Percentiles rank a stretch among this genome's conserved stretches.
phyloP scores from a whole-genome alignment of 2,329 filamentous ascomycete species.

The Pseudofabraea citricarpa region DNA sequence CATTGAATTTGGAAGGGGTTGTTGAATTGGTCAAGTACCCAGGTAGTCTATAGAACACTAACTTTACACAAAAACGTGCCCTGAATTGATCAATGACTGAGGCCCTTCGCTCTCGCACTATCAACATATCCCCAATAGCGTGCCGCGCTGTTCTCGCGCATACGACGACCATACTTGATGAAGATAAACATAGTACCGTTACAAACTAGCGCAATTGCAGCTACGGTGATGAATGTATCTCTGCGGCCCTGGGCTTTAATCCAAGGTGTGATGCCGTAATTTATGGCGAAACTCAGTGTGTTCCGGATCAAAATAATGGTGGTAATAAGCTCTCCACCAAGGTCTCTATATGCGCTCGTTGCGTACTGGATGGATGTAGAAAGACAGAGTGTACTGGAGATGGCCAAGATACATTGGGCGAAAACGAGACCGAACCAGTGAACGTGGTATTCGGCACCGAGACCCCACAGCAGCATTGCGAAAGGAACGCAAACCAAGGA shows the following conservation, averaged over 20 bases:
- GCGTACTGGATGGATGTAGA: constrained; percentile 40
- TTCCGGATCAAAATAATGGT: constrained; percentile 42
- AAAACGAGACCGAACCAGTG: constrained; percentile 41
- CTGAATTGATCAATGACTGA: constrained; percentile 13
- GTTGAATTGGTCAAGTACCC: too few species aligned
- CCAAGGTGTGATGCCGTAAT: constrained; percentile 45
- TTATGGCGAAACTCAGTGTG: constrained; percentile 42
- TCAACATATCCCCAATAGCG: constrained; percentile 16
- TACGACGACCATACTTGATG: constrained; percentile 14
- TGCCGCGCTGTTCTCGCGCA: constrained; percentile 14
- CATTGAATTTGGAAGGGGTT: too few species aligned
- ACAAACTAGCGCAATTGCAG: constrained; percentile 21
- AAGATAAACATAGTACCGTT: constrained; percentile 17
- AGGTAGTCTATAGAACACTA: too few species aligned
- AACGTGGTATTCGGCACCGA: constrained; percentile 39
- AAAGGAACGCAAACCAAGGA: constrained; percentile 36
- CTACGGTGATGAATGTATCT: constrained; percentile 37
- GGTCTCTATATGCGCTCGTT: constrained; percentile 40
- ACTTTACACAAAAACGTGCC: too few species aligned
- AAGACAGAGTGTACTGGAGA: constrained; percentile 30
- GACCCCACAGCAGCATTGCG: constrained; percentile 42
- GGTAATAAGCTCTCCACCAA: constrained; percentile 41
- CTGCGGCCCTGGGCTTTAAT: constrained; percentile 32
- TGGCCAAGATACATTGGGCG: constrained; percentile 37
- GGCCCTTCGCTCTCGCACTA: constrained; percentile 12